phyloP scores from a whole-genome alignment of 768 basidiomycete species.

The Rhodotorula babjevae region DNA sequence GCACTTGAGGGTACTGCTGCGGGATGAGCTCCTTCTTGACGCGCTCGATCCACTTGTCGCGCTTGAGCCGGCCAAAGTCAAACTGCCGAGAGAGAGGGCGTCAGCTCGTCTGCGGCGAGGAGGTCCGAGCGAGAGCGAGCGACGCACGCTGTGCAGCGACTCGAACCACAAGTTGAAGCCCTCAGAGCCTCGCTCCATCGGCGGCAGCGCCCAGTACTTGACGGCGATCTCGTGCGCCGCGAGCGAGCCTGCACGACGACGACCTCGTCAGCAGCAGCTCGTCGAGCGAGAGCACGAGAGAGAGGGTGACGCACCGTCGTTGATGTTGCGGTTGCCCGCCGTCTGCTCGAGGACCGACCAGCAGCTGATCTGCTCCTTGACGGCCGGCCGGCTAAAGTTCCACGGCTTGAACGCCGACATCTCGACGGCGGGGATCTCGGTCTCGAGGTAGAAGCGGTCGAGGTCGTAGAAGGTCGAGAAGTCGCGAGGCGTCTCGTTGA shows the following conservation, averaged over 20 bases:
- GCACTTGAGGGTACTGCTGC: background rate
- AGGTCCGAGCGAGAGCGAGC: too few relatives aligned
- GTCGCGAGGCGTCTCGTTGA: slow-evolving; percentile 18
- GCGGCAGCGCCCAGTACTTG: slow-evolving; percentile 20
- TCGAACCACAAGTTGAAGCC: slow-evolving; percentile 25
- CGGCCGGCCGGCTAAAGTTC: background rate
- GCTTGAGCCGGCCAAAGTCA: slow-evolving; percentile 16
- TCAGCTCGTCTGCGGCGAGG: too few relatives aligned
- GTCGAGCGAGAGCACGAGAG: too few relatives aligned
- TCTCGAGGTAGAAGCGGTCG: slow-evolving; percentile 23
- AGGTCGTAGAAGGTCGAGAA: slow-evolving; percentile 33
- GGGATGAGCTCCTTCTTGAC: slow-evolving; percentile 23
- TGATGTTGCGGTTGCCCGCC: slow-evolving; percentile 9
- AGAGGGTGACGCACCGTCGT: slow-evolving; percentile 8
- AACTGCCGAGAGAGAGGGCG: background rate
- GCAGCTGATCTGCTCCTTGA: slow-evolving; percentile 20
- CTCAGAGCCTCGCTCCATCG: background rate
- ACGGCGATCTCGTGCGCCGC: slow-evolving; percentile 23
- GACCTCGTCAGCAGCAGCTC: too few relatives aligned
- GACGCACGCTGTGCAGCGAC: slow-evolving; percentile 7
- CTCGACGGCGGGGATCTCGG: slow-evolving; percentile 26
- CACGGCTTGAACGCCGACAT: slow-evolving; percentile 10
- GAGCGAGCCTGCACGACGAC: slow-evolving; percentile 7
- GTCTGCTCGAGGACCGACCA: slow-evolving; percentile 30
- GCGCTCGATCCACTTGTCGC: slow-evolving; percentile 11